These are phyloP conservation scores for Oryza glumipatula DNA, from an alignment of 176 grass and related monocot genomes.

Conservation along the genomic window DNA sequence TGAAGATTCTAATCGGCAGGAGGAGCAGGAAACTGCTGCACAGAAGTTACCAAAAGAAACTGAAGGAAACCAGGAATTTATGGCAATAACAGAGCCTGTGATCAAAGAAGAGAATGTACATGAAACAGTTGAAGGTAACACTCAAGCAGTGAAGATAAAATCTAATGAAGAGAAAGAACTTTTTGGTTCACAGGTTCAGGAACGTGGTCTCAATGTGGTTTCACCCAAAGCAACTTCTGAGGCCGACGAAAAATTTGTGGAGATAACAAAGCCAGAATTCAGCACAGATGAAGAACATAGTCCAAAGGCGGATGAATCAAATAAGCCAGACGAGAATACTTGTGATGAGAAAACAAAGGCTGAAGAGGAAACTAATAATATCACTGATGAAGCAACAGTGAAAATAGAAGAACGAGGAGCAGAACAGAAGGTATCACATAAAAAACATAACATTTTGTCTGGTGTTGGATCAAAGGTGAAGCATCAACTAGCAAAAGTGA, in stretches of 20 bases:
- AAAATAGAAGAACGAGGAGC: slow-evolving; percentile 55
- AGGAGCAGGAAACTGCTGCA: slow-evolving; percentile 27
- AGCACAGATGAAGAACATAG: slow-evolving; percentile 47
- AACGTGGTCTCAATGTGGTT: slow-evolving; percentile 37
- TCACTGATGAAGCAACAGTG: slow-evolving; percentile 20
- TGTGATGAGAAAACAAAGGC: slow-evolving; percentile 49
- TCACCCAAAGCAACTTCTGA: slow-evolving; percentile 40
- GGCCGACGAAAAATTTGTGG: slow-evolving; percentile 39
- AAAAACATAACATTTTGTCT: slow-evolving; percentile 79
- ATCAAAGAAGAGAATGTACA: slow-evolving; percentile 45
- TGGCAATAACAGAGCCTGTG: slow-evolving; percentile 26
- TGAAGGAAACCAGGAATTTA: slow-evolving; percentile 34
- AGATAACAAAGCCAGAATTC: slow-evolving; percentile 36
- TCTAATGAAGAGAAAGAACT: slow-evolving; percentile 35
- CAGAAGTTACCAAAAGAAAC: slow-evolving; percentile 29
- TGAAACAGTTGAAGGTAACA: slow-evolving; percentile 25
- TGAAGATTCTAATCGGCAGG: slow-evolving; percentile 36
- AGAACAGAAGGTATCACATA: slow-evolving; percentile 56
- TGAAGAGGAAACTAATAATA: slow-evolving; percentile 49
- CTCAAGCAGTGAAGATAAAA: slow-evolving; percentile 36
- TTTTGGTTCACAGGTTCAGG: slow-evolving; percentile 41
- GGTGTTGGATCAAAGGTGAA: slow-evolving; percentile 92
- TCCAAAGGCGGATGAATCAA: slow-evolving; percentile 39
- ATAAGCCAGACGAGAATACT: slow-evolving; percentile 45
- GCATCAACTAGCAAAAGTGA: slow-evolving; percentile 84